A percentile compares a stretch with the other conserved stretches of the same genome.
Conservation (phyloP, 1,284 basidiomycete species). For the Malassezia nana region DNA sequence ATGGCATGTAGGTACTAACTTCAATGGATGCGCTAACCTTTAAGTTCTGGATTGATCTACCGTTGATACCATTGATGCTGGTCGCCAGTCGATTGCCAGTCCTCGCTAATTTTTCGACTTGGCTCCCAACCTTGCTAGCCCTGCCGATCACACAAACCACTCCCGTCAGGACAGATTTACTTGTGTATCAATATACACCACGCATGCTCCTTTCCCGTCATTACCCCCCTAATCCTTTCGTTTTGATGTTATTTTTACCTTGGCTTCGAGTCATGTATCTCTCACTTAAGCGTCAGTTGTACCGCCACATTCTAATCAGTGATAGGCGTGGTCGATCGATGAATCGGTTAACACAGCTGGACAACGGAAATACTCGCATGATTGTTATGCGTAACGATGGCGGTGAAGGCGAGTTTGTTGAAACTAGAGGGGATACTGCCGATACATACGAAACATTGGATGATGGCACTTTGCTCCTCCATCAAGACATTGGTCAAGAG, state of each 20-base stretch:
- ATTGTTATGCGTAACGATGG: conserved; percentile 5
- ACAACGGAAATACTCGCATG: neutral
- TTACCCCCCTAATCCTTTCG: conserved; percentile 30
- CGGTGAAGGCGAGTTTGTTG: conserved; percentile 23
- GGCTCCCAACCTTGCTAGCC: conserved; percentile 33
- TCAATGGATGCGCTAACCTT: conserved; percentile 1
- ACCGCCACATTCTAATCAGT: conserved; percentile 24
- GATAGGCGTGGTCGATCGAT: neutral
- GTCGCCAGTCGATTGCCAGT: conserved; percentile 29
- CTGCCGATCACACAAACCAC: conserved; percentile 24
- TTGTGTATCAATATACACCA: conserved; percentile 17
- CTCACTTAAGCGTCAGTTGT: conserved; percentile 27
- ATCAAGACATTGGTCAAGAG: neutral
- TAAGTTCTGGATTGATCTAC: conserved; percentile 42
- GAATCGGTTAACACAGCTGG: neutral
- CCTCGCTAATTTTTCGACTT: conserved; percentile 32
- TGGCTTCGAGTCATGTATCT: conserved; percentile 38
- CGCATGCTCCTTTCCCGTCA: conserved; percentile 12
- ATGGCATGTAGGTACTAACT: conserved; percentile 11
- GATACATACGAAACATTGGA: conserved; percentile 17
- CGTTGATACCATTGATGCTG: conserved; percentile 40
- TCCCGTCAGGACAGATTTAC: conserved; percentile 9
- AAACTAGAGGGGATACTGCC: conserved; percentile 15
- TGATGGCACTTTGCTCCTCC: conserved; percentile 12
- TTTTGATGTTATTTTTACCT: conserved; percentile 31